Percentiles rank a stretch among this genome's conserved stretches.
phyloP scores from a whole-genome alignment of 1,139 yeast species.

The Ogataea hybrid region DNA sequence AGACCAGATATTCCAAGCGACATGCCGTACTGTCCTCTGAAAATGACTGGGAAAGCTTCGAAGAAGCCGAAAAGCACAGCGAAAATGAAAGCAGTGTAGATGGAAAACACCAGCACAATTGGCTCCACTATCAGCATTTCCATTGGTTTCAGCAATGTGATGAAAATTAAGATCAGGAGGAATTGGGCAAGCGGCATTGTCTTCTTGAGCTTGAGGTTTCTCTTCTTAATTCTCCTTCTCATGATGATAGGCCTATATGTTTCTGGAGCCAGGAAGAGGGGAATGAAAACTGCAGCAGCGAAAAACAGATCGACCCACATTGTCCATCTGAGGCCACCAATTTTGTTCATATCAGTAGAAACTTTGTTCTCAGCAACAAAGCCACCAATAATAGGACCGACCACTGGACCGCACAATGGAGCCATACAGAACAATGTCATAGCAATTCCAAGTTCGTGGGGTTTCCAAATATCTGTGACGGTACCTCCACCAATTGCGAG shows the following conservation, averaged over 20 bases:
- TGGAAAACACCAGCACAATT: slow-evolving; percentile 62
- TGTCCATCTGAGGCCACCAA: slow-evolving; percentile 69
- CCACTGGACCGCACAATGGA: slow-evolving; percentile 76
- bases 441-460: slow-evolving; percentile 64
- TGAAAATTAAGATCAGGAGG: slow-evolving; percentile 38
- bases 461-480: slow-evolving; percentile 70
- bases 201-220: slow-evolving; percentile 50
- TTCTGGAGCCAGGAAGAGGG: slow-evolving; percentile 60
- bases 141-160: slow-evolving; percentile 58
- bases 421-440: slow-evolving; percentile 69
- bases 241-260: slow-evolving; percentile 66
- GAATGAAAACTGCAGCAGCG: slow-evolving; percentile 62
- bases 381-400: slow-evolving; percentile 83
- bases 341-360: slow-evolving; percentile 14
- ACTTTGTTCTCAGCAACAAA: slow-evolving; percentile 60
- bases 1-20: slow-evolving; percentile 59
- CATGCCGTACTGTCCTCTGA: slow-evolving; percentile 61
- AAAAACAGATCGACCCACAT: slow-evolving; percentile 76
- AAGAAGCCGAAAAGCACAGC: slow-evolving; percentile 77
- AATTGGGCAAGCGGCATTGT: slow-evolving; percentile 31
- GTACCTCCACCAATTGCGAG: slow-evolving; percentile 88
- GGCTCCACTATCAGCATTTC: slow-evolving; percentile 69
- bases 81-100: slow-evolving; percentile 69
- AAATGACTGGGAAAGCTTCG: slow-evolving; percentile 74
- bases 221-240: slow-evolving; percentile 52